phyloP scores from a whole-genome alignment of 169 alveolate genomes.

The Plasmodium knowlesi region DNA sequence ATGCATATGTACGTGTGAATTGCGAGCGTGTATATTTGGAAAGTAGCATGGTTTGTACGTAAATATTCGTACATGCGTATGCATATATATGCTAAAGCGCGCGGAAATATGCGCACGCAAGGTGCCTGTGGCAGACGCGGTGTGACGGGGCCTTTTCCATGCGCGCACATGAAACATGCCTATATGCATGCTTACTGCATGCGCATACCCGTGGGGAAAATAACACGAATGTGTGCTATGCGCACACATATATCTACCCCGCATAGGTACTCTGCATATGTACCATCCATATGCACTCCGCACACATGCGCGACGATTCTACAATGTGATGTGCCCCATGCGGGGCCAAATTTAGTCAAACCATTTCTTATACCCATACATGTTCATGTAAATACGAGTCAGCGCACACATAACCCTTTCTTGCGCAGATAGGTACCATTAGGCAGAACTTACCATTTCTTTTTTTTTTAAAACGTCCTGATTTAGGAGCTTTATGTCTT shows the following conservation, averaged over 20 bases:
- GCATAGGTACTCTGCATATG: too few relatives aligned
- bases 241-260: not conserved
- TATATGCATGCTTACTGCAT: not conserved
- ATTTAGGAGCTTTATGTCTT: constrained; percentile 48
- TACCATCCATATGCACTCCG: not conserved
- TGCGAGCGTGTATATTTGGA: not conserved
- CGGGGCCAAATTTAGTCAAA: not conserved
- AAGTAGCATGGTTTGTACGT: not conserved
- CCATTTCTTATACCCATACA: not conserved
- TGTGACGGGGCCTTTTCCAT: not conserved
- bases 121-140: not conserved
- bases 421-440: not conserved
- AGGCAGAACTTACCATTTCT: constrained; percentile 49
- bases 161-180: not conserved
- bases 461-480: constrained; percentile 67
- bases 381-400: not conserved
- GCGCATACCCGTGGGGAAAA: not conserved
- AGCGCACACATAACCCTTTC: not conserved
- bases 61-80: not conserved
- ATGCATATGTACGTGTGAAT: not conserved
- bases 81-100: not conserved
- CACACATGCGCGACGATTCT: not conserved
- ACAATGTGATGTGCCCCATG: not conserved
- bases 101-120: not conserved
- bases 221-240: not conserved